Evolutionary conservation across 2,329 filamentous ascomycete genomes (phyloP), one percentile per base, ranked within the genome.

Genomic region (Talaromyces sp.): DNA sequence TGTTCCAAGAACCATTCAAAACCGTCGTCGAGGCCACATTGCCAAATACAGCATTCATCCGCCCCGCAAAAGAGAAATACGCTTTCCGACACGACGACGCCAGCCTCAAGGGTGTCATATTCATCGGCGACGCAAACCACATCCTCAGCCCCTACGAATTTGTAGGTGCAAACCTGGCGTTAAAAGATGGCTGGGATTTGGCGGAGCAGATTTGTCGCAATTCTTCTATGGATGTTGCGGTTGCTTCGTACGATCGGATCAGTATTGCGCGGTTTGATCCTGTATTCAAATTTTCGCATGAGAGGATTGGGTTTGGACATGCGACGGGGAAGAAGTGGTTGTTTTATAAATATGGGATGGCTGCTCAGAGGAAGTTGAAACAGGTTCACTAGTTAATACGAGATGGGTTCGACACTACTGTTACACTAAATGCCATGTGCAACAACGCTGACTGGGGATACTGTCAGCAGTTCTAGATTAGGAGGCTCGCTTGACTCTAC

Each of bases 91-190:
- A 84, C 53, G 51, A 34, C 17, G 69, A 72, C n/a, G 45, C 72
- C 3, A 25, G 63, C 1, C 45, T 69, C 5, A 66, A 68, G 11
- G 59, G 69, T 10, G 74, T 81, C 2, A 69, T 84, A 5, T 84
- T 82, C 62, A 79, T 84, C 25, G 82, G 82, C 7, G 82, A 84
- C 68, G 75, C 76, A 54, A 84, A 84, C 66, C 82, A 84, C 68
- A 81, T 81, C 1, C 74, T 83, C 3, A 82, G 76, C 58, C 79
- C 82, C 0, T 84, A 83, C 72, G 80, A 81, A 7, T 80, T 81
- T 0, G 79, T 76, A 61, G 82, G 83, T 0, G 81, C 80, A 0
- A 84, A 83, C 67, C 66, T 83, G 51, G 82, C 81, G 3, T 66
- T 84, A 25, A 78, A 75, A 60, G 82, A 84, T 68, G 82, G 74